Evolutionary conservation across 2,329 filamentous ascomycete species (phyloP).

Genomic region (Ceratocystis destructans): DNA sequence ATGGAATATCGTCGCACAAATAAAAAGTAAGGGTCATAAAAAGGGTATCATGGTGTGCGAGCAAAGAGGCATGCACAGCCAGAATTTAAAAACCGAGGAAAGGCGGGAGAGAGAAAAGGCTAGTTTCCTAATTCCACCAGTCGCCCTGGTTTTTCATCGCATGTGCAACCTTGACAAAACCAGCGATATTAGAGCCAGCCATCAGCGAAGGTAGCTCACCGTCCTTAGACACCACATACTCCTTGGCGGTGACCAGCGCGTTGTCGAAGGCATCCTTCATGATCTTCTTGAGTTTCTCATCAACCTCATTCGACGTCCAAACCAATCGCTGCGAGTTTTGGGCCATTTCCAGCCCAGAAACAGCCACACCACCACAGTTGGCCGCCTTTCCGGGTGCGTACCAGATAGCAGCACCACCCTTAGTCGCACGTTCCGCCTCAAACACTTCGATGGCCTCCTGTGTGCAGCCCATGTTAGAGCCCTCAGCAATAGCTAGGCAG

Average conservation of each 20-base stretch:
- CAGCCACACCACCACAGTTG: slow-evolving; percentile 94
- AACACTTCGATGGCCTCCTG: slow-evolving; percentile 90
- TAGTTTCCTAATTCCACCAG: slow-evolving; percentile 49
- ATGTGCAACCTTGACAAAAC: slow-evolving; percentile 87
- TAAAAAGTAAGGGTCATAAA: neutral
- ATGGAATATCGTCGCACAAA: too few species aligned
- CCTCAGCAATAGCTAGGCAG: slow-evolving; percentile 79
- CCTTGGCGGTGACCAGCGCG: slow-evolving; percentile 75
- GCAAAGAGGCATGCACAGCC: neutral
- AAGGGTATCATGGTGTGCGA: slow-evolving; percentile 5
- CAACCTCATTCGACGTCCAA: slow-evolving; percentile 85
- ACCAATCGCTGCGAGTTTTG: slow-evolving; percentile 82
- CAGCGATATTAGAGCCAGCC: slow-evolving; percentile 91
- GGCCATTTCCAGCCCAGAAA: slow-evolving; percentile 96
- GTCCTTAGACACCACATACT: slow-evolving; percentile 66
- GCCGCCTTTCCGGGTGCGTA: slow-evolving; percentile 95
- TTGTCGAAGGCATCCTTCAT: slow-evolving; percentile 91
- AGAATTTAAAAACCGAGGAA: neutral
- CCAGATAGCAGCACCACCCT: slow-evolving; percentile 64
- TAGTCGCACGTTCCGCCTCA: slow-evolving; percentile 60
- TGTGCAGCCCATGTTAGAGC: slow-evolving; percentile 98
- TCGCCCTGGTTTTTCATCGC: slow-evolving; percentile 97
- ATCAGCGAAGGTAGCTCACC: slow-evolving; percentile 82
- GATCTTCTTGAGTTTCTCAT: slow-evolving; percentile 78
- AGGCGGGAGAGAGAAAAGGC: neutral